Evolutionary conservation across 75 land plant species (phyloP).

Genomic region (Ceratopteris richardii): DNA sequence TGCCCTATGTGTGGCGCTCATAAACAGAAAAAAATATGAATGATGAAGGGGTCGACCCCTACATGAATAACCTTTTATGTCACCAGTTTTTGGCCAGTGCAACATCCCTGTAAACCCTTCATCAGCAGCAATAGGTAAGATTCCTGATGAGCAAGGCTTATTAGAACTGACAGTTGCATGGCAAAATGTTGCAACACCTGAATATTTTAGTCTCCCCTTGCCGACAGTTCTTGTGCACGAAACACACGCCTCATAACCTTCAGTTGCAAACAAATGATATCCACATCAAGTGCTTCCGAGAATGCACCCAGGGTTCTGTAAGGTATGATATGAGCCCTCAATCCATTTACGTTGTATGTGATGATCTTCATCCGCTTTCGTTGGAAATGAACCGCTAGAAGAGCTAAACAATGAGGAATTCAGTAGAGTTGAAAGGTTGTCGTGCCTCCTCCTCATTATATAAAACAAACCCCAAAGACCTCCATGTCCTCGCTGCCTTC

Average conservation of each 20-base stretch:
- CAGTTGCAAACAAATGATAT: constrained; percentile 78
- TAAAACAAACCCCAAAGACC: no score
- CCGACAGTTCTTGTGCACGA: constrained; percentile 66
- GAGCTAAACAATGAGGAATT: no score
- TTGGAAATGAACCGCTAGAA: no score
- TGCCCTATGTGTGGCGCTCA: no score
- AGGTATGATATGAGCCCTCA: constrained; percentile 59
- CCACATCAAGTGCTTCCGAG: constrained; percentile 72
- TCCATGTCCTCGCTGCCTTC: no score
- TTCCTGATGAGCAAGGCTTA: constrained; percentile 32
- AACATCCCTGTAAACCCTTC: constrained; percentile 89
- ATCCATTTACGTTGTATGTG: constrained; percentile 87
- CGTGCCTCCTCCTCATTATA: no score
- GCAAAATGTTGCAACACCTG: constrained; percentile 97
- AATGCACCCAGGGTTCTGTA: constrained; percentile 57
- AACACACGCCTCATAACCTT: constrained; percentile 85
- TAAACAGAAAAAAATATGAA: no score
- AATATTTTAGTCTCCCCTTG: constrained; percentile 64
- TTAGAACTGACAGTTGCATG: constrained; percentile 47
- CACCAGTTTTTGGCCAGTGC: constrained; percentile 15
- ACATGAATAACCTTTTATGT: constrained; percentile 9
- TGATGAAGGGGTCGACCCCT: no score
- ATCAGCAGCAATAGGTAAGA: constrained; percentile 81
- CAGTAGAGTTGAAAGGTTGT: no score
- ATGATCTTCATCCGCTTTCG: constrained; percentile 99